Percentiles rank a stretch among this genome's conserved stretches.
phyloP scores from a whole-genome alignment of 441 rosid genomes.

The Sinapis alba region DNA sequence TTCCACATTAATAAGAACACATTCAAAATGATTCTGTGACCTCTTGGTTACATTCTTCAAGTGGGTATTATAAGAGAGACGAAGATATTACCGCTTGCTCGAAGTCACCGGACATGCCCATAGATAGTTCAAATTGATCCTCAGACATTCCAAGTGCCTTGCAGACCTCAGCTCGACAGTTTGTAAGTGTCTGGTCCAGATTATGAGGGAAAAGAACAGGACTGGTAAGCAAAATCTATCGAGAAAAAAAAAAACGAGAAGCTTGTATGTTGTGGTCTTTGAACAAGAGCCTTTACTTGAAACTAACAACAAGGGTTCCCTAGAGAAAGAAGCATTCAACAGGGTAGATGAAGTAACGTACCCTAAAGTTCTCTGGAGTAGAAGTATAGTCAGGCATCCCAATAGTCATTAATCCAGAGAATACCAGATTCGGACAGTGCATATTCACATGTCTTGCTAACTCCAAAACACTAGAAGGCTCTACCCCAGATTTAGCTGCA shows the following conservation, averaged over 20 bases:
- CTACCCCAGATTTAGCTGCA: constrained; percentile 88
- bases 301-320: background rate
- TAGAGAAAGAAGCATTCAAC: background rate
- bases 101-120: constrained; percentile 95
- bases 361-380: constrained; percentile 89
- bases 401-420: constrained; percentile 93
- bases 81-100: constrained; percentile 71
- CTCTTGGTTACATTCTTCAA: background rate
- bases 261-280: background rate
- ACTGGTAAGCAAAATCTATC: background rate
- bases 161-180: constrained; percentile 77
- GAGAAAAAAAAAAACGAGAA: background rate
- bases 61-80: constrained; percentile 6
- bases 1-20: background rate
- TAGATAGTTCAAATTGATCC: constrained; percentile 79
- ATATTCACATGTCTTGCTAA: constrained; percentile 70
- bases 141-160: constrained; percentile 70
- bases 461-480: constrained; percentile 67
- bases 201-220: background rate
- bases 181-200: constrained; percentile 54
- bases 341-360: constrained; percentile 26
- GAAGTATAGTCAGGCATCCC: constrained; percentile 90
- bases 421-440: constrained; percentile 65
- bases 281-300: background rate
- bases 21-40: background rate